These are phyloP conservation scores for Heimioporus retisporus DNA, from an alignment of 1,284 basidiomycete species.

Conservation along the genomic window DNA sequence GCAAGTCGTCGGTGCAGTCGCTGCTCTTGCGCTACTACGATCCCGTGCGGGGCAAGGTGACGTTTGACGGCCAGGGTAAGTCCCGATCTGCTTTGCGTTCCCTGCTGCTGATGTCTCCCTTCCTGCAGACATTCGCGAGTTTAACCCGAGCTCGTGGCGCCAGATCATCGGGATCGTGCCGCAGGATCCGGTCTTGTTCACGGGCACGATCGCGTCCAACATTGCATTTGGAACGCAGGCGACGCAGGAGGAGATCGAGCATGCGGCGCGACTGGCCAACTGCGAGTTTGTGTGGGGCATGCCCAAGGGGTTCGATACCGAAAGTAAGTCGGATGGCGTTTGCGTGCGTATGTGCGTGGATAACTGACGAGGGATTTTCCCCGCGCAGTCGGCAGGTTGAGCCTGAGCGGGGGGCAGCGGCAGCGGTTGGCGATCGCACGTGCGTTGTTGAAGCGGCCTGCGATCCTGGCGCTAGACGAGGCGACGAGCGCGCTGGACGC, in stretches of 20 bases:
- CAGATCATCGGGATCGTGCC: conserved; percentile 90
- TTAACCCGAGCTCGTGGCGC: conserved; percentile 89
- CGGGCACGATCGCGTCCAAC: conserved; percentile 93
- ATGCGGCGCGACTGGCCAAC: conserved; percentile 91
- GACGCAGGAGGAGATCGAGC: conserved; percentile 86
- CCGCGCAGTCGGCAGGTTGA: conserved; percentile 72
- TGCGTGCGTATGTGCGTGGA: too few species aligned
- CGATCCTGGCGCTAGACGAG: conserved; percentile 86
- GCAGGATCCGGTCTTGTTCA: conserved; percentile 84
- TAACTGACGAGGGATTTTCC: too few species aligned
- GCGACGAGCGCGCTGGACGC: conserved; percentile 91
- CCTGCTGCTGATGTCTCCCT: background rate
- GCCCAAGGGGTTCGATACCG: conserved; percentile 87
- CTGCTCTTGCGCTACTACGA: conserved; percentile 96
- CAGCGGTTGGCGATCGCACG: conserved; percentile 84
- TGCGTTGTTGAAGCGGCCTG: conserved; percentile 87
- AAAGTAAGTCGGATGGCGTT: conserved; percentile 54
- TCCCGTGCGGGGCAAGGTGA: conserved; percentile 84
- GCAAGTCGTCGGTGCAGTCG: conserved; percentile 93
- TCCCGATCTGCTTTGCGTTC: background rate
- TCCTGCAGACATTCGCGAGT: conserved; percentile 80
- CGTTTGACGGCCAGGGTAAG: conserved; percentile 87
- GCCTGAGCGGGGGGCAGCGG: conserved; percentile 81
- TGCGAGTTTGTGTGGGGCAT: conserved; percentile 97
- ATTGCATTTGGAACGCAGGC: conserved; percentile 90